Conservation (phyloP, 108 stramenopile species). For the Fragilaria crotonensis region DNA sequence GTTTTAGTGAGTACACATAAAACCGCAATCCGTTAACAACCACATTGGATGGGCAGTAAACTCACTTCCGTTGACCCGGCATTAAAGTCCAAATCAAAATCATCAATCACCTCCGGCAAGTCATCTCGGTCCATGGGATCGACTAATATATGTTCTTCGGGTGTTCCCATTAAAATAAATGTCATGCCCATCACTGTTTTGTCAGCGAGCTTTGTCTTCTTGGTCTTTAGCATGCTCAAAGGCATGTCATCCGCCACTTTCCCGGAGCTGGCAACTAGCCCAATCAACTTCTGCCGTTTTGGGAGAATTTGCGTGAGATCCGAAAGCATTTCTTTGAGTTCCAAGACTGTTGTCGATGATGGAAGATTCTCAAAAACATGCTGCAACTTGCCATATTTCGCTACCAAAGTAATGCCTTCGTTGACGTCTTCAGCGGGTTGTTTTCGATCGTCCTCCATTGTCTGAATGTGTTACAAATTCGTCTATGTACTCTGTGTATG, state of each 20-base stretch:
- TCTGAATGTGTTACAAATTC: too few species aligned
- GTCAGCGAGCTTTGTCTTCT: too few species aligned
- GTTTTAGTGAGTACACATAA: too few species aligned
- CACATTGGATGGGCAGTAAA: too few species aligned
- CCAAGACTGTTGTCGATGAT: constrained; percentile 40
- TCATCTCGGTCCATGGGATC: constrained; percentile 69
- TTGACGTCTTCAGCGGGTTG: neutral
- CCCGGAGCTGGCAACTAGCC: constrained; percentile 39
- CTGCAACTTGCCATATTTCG: constrained; percentile 76
- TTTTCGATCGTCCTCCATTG: neutral
- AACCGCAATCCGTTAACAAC: too few species aligned
- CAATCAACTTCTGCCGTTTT: constrained; percentile 90
- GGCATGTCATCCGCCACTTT: constrained; percentile 50
- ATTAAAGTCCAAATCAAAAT: constrained; percentile 88
- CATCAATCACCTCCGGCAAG: constrained; percentile 84
- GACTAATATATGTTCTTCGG: constrained; percentile 87
- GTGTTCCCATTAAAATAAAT: constrained; percentile 94
- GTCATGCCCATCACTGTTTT: constrained; percentile 11
- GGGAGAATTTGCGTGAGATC: constrained; percentile 67
- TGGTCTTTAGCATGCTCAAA: constrained; percentile 57
- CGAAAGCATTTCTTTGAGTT: constrained; percentile 55
- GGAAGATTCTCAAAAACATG: constrained; percentile 41
- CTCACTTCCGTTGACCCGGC: constrained; percentile 44
- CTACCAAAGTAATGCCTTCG: constrained; percentile 37
- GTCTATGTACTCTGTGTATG: too few species aligned